Conservation (phyloP, 2,329 filamentous ascomycete species). For the Colletotrichum liriopes region DNA sequence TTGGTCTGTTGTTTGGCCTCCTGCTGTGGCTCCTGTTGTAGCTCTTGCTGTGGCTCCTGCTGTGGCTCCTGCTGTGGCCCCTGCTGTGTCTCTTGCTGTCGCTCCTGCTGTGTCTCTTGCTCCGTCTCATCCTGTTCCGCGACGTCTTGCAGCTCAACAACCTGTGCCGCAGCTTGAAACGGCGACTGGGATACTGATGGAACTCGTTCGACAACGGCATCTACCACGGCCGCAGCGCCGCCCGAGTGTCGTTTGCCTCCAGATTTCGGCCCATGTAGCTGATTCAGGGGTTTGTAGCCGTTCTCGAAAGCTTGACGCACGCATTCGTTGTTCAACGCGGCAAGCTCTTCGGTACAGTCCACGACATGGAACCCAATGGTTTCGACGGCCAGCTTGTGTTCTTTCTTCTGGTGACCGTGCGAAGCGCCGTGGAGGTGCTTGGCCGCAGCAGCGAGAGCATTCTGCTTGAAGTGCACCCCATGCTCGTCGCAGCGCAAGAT, state of each 20-base stretch:
- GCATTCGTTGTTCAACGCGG: slow-evolving; percentile 40
- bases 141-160: background rate
- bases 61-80: background rate
- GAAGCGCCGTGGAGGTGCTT: slow-evolving; percentile 42
- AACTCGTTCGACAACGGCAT: background rate
- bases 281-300: slow-evolving; percentile 43
- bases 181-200: background rate
- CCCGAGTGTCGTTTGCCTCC: slow-evolving; percentile 37
- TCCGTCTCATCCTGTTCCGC: background rate
- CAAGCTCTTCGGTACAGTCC: slow-evolving; percentile 40
- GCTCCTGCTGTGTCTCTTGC: background rate
- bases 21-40: background rate
- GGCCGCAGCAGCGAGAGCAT: slow-evolving; percentile 40
- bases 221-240: background rate
- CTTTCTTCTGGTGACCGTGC: slow-evolving; percentile 39
- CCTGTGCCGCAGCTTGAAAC: background rate
- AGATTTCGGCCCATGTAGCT: slow-evolving; percentile 37
- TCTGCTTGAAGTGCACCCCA: slow-evolving; percentile 43
- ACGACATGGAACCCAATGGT: slow-evolving; percentile 42
- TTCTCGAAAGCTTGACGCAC: slow-evolving; percentile 39
- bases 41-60: no score
- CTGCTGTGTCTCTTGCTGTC: background rate
- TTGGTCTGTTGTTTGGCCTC: background rate
- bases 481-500: slow-evolving; percentile 46
- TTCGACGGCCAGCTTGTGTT: slow-evolving; percentile 35